Percentiles rank a stretch among this genome's conserved stretches.
Evolutionary conservation across 169 alveolate species (phyloP).

Genomic region (Eimeria sp.): DNA sequence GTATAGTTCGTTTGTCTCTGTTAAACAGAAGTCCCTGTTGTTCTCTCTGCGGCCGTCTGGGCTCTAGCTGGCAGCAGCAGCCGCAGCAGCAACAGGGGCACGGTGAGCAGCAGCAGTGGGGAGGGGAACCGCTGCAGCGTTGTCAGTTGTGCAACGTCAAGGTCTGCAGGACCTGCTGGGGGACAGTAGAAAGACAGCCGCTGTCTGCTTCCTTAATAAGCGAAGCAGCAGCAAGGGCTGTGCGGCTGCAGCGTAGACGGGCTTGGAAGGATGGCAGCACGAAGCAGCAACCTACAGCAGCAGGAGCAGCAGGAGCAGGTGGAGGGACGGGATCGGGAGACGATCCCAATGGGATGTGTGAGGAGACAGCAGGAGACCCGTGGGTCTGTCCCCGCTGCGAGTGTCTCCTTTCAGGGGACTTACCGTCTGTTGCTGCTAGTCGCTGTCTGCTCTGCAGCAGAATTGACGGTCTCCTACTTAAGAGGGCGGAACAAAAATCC

Average conservation of each 20-base stretch:
- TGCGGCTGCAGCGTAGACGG: conserved; percentile 60
- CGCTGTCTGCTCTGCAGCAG: conserved; percentile 73
- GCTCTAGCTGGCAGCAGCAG: conserved; percentile 31
- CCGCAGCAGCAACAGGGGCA: conserved; percentile 33
- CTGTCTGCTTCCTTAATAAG: not conserved
- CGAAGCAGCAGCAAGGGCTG: conserved; percentile 68
- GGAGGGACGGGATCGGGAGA: not conserved
- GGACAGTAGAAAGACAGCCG: conserved; percentile 11
- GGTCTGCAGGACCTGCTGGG: conserved; percentile 75
- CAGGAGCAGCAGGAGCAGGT: conserved; percentile 23
- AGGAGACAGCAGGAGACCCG: not conserved
- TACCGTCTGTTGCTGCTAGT: not conserved
- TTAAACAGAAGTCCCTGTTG: not conserved
- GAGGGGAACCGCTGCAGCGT: not conserved
- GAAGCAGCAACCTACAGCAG: not conserved
- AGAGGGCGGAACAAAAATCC: not conserved
- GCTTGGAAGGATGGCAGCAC: conserved; percentile 39
- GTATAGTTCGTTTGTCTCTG: not conserved
- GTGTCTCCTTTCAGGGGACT: not conserved
- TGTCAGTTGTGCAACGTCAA: conserved; percentile 63
- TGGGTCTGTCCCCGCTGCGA: conserved; percentile 51
- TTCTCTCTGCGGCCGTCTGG: not conserved
- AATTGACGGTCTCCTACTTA: conserved; percentile 59
- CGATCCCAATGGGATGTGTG: not conserved
- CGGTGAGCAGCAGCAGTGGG: too few species aligned